Conservation (phyloP, 345 rosid genomes). For the Populus tremula region DNA sequence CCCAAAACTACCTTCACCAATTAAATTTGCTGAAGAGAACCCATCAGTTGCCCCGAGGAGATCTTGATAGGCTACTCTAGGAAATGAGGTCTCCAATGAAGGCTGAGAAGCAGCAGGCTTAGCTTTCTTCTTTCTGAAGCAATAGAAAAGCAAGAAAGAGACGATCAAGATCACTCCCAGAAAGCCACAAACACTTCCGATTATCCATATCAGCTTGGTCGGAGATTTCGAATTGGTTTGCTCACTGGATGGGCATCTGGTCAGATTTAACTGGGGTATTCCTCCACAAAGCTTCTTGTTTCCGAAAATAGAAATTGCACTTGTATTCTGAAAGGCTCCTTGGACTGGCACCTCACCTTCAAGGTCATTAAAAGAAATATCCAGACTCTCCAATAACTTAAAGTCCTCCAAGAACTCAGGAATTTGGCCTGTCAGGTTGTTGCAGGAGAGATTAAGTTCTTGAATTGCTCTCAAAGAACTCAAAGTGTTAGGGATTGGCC, state of each 20-base stretch:
- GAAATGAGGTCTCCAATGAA: not conserved
- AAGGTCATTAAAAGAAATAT: too few species aligned
- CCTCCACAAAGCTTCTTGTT: too few species aligned
- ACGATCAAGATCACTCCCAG: not conserved
- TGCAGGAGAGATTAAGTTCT: not conserved
- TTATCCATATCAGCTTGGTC: not conserved
- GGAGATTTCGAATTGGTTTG: too few species aligned
- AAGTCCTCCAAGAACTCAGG: not conserved
- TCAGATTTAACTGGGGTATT: too few species aligned
- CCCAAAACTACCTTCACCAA: slow-evolving; percentile 2
- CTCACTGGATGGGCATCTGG: too few species aligned
- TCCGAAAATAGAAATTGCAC: too few species aligned
- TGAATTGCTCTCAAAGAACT: not conserved
- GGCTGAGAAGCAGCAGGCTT: not conserved
- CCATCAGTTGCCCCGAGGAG: not conserved
- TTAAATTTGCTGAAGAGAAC: slow-evolving; percentile 2
- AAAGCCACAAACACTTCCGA: not conserved
- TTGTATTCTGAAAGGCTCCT: too few species aligned
- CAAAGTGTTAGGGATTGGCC: not conserved
- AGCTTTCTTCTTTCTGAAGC: not conserved
- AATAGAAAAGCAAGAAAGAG: not conserved
- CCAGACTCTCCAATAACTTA: not conserved
- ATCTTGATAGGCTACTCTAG: not conserved
- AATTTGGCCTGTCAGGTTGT: not conserved
- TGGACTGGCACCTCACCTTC: too few species aligned